Evolutionary conservation across 2,329 filamentous ascomycete genomes (phyloP).

Genomic region (Claviceps paspali): DNA sequence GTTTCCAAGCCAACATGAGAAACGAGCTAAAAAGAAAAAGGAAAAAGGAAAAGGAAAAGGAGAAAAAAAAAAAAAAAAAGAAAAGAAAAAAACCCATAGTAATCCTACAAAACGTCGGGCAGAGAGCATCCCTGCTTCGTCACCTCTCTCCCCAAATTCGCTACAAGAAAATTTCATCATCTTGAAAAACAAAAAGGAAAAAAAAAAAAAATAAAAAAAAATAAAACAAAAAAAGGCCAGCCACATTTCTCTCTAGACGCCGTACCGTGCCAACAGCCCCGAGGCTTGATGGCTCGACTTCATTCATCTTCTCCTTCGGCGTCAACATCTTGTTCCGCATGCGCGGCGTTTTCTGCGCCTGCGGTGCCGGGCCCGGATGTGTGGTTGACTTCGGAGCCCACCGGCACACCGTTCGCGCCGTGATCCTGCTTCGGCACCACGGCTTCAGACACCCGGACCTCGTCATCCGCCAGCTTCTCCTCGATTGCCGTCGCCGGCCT

Average conservation of each 20-base stretch:
- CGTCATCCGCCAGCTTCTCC: slow-evolving; percentile 16
- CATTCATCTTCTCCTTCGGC: slow-evolving; percentile 1
- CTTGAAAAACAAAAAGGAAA: too few species aligned
- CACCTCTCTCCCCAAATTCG: too few species aligned
- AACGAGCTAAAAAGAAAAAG: background rate
- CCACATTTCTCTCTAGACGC: too few species aligned
- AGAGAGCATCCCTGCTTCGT: too few species aligned
- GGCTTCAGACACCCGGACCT: slow-evolving; percentile 18
- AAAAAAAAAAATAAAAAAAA: background rate
- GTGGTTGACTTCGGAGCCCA: slow-evolving; percentile 1
- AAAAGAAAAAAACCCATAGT: background rate
- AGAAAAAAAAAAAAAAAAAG: background rate
- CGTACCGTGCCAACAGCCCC: too few species aligned
- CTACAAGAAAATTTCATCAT: too few species aligned
- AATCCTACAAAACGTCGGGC: too few species aligned
- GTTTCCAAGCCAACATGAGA: background rate
- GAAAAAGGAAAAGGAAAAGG: background rate
- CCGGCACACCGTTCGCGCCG: slow-evolving; percentile 8
- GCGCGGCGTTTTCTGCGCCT: too few species aligned
- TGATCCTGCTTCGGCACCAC: slow-evolving; percentile 8
- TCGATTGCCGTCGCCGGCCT: slow-evolving; percentile 7
- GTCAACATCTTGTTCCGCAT: background rate
- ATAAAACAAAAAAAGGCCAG: background rate
- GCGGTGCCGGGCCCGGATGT: slow-evolving; percentile 1
- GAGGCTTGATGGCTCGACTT: too few species aligned